These are phyloP conservation scores for Aspergillaceae sp. DNA, from an alignment of 2,329 filamentous ascomycete species.

Conservation along the genomic window DNA sequence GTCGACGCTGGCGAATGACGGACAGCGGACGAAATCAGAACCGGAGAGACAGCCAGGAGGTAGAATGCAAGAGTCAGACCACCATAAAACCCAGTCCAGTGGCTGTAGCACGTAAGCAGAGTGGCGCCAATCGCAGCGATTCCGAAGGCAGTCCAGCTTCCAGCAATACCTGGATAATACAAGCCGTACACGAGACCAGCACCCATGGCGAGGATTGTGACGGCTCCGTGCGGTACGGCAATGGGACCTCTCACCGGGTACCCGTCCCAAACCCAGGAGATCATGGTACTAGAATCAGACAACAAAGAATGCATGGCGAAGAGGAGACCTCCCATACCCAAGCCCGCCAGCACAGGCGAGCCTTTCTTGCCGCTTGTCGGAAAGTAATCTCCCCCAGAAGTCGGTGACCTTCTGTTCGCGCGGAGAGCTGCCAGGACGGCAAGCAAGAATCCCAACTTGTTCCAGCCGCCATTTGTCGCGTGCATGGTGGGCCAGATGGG, in stretches of 20 bases:
- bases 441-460: slow-evolving; percentile 69
- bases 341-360: slow-evolving; percentile 61
- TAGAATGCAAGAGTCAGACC: slow-evolving; percentile 68
- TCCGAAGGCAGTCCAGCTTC: slow-evolving; percentile 71
- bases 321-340: slow-evolving; percentile 74
- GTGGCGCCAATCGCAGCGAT: slow-evolving; percentile 71
- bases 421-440: slow-evolving; percentile 67
- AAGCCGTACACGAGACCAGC: slow-evolving; percentile 68
- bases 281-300: slow-evolving; percentile 98
- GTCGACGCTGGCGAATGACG: slow-evolving; percentile 67
- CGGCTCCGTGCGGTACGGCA: slow-evolving; percentile 79
- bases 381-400: slow-evolving; percentile 42
- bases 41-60: slow-evolving; percentile 67
- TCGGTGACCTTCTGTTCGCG: slow-evolving; percentile 60
- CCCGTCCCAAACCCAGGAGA: slow-evolving; percentile 95
- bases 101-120: slow-evolving; percentile 63
- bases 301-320: slow-evolving; percentile 88
- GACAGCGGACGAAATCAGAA: slow-evolving; percentile 66
- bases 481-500: slow-evolving; percentile 95
- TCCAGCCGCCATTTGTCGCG: slow-evolving; percentile 81
- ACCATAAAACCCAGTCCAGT: slow-evolving; percentile 88
- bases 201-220: slow-evolving; percentile 82
- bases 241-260: slow-evolving; percentile 84
- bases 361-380: slow-evolving; percentile 50
- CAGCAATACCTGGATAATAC: slow-evolving; percentile 59